Base-by-base conservation (phyloP, 2,329 filamentous ascomycete species). In the Seiridium cupressi region DNA sequence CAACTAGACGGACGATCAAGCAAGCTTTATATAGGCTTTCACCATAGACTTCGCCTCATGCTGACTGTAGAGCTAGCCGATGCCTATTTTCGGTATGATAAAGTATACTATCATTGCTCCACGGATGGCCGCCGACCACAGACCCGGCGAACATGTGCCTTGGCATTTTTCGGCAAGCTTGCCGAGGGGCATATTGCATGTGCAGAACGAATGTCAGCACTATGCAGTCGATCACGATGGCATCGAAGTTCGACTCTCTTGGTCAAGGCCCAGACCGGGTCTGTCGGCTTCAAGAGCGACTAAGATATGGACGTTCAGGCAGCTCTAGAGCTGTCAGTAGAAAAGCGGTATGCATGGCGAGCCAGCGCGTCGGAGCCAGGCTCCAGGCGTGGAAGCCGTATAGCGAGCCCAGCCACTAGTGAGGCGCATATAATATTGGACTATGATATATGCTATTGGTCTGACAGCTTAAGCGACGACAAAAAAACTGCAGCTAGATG, bases 361-460 rank as follows among this genome's bases (percentile, higher is more conserved):
- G 11, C 35, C 11, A 53, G 31, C 44, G 18, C 31, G n/a, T 38
- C 38, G 53, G 53, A 26, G 53, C n/a, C 36, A 38, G 38, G 38
- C 10, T 49, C 53, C 53, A 55, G 26, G 53, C 38, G 26, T 32
- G 53, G 53, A 55, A 55, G 53, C 44, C 53, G 53, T 55, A 44
- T 55, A 55, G 26, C 38, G n/a, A 40, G 36, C 53, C 49, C 38
- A 53, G 34, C 38, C 53, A 40, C 44, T 44, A n/a, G 6, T 44
- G 53, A 55, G 53, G 53, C 26, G 38, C 38, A 32, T 26, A 18
- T 26, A 55, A 55, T 55, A 55, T 55, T 55, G 53, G 32, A 44
- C 18, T 35, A 42, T 31, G 9, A 9, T 44, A 44, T 40, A 38
- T 32, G 26, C 11, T 35, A 55, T 55, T 55, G 53, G 53, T 44